Evolutionary conservation across 768 basidiomycete genomes (phyloP).

Genomic region (Psilocybe azurescens): DNA sequence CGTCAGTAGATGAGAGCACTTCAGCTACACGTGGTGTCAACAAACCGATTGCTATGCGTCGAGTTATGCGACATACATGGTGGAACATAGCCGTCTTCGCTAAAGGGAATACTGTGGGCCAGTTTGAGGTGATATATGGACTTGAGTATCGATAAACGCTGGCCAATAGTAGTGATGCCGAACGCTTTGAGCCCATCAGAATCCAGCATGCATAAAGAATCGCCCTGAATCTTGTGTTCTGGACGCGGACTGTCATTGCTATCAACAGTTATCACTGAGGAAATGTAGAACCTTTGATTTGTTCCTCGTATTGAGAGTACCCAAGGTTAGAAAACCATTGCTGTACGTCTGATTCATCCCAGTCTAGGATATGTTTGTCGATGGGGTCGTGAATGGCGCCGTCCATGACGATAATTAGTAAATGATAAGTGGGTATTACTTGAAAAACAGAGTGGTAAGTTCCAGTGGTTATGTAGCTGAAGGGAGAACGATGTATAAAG

Average conservation of each 20-base stretch:
- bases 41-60: not conserved
- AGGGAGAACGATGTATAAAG: not conserved
- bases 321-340: slow-evolving; percentile 75
- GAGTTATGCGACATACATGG: slow-evolving; percentile 63
- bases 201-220: slow-evolving; percentile 82
- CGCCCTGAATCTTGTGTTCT: slow-evolving; percentile 93
- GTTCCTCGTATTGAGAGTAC: slow-evolving; percentile 79
- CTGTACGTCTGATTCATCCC: slow-evolving; percentile 80
- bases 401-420: slow-evolving; percentile 11
- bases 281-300: slow-evolving; percentile 65
- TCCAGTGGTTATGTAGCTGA: not conserved
- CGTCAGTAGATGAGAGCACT: slow-evolving; percentile 17
- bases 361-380: slow-evolving; percentile 53
- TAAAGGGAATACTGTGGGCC: slow-evolving; percentile 77
- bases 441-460: not conserved
- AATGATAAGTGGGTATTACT: not conserved
- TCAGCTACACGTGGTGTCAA: slow-evolving; percentile 23
- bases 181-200: slow-evolving; percentile 83
- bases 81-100: slow-evolving; percentile 84
- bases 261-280: slow-evolving; percentile 1
- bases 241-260: slow-evolving; percentile 8
- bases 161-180: slow-evolving; percentile 87
- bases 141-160: slow-evolving; percentile 88
- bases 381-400: slow-evolving; percentile 29
- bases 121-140: slow-evolving; percentile 90